phyloP scores from a whole-genome alignment of 2,329 filamentous ascomycete genomes.

The Trichoderma sp. region DNA sequence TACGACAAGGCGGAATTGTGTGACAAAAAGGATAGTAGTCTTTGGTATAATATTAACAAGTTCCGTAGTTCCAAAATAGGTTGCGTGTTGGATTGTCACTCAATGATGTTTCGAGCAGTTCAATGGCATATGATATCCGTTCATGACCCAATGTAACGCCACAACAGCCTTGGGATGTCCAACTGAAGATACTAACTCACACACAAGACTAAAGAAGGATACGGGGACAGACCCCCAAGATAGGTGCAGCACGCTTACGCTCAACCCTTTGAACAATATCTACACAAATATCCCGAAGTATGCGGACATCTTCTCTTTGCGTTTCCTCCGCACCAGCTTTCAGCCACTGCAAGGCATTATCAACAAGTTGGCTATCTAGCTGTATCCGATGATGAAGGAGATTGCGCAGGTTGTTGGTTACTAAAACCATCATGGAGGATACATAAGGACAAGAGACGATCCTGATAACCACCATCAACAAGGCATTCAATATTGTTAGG shows the following conservation, averaged over 20 bases:
- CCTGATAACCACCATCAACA: background rate
- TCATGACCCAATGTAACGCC: background rate
- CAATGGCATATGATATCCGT: background rate
- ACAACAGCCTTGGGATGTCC: background rate
- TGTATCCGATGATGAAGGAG: background rate
- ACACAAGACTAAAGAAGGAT: background rate
- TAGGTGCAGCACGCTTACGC: background rate
- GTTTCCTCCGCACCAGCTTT: background rate
- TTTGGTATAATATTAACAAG: too few relatives aligned
- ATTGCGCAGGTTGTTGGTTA: background rate
- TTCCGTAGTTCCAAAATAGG: too few relatives aligned
- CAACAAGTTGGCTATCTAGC: background rate
- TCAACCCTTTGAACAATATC: background rate
- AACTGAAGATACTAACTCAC: background rate
- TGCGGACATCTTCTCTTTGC: background rate
- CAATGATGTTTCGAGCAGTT: background rate
- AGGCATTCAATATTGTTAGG: background rate
- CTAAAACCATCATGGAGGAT: background rate
- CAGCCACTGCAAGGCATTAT: background rate
- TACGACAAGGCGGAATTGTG: too few relatives aligned
- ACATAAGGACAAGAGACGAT: background rate
- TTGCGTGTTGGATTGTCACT: too few relatives aligned
- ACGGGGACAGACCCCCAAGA: too few relatives aligned
- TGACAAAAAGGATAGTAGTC: too few relatives aligned
- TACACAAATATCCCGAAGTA: background rate